A percentile compares a stretch with the other conserved stretches of the same genome.
Conservation (phyloP, 768 basidiomycete species). For the Lactarius hatsudake region DNA sequence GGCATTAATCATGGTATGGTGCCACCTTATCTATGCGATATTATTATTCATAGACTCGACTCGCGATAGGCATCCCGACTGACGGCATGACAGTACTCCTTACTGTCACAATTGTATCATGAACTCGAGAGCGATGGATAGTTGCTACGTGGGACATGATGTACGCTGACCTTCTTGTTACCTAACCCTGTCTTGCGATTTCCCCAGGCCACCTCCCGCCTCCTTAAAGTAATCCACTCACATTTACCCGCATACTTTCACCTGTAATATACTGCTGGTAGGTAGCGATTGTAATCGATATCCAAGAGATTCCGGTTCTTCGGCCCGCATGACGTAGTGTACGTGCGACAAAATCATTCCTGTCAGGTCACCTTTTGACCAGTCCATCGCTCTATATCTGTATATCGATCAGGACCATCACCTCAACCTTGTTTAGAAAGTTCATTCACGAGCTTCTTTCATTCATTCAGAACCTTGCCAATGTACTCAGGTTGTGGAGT, state of each 20-base stretch:
- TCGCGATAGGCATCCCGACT: conserved; percentile 15
- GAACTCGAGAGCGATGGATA: not conserved
- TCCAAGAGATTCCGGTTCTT: not conserved
- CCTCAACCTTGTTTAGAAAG: too few relatives aligned
- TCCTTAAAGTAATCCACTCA: not conserved
- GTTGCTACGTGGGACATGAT: not conserved
- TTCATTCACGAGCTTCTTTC: too few relatives aligned
- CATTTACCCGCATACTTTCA: not conserved
- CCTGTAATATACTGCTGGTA: not conserved
- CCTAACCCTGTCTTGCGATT: too few relatives aligned
- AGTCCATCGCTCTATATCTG: too few relatives aligned
- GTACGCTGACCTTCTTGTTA: not conserved
- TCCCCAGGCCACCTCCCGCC: too few relatives aligned
- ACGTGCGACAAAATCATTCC: too few relatives aligned
- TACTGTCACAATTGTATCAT: conserved; percentile 18
- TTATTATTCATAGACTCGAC: not conserved
- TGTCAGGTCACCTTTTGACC: too few relatives aligned
- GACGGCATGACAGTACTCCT: conserved; percentile 23
- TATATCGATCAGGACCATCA: too few relatives aligned
- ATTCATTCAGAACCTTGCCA: too few relatives aligned
- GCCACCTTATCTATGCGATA: not conserved
- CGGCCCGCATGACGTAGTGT: not conserved
- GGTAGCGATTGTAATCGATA: not conserved
- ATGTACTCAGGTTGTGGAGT: too few relatives aligned
- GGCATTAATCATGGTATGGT: conserved; percentile 53